Base-by-base conservation (phyloP, 2,329 filamentous ascomycete species). In the Fusarium incarnatum region DNA sequence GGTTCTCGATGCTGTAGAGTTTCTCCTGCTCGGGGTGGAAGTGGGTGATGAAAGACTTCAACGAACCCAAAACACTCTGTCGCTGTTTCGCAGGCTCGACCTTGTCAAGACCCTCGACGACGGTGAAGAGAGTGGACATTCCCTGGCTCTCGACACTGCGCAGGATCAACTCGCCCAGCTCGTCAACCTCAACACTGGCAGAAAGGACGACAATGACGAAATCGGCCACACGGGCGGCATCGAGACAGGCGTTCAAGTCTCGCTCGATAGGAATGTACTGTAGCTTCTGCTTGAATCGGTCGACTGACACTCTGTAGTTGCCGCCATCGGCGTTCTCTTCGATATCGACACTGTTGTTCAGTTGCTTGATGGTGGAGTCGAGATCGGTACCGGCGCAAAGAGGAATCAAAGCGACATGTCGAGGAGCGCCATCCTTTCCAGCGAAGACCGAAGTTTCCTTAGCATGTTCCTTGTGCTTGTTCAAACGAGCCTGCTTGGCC, bases 1-100 rank as follows among this genome's bases (percentile, higher is more conserved):
- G 88, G 67, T 88, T 95, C 77, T 97, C 94, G 58, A 98, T 85
- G 72, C 90, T 96, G 80, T 95, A 93, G 18, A 99, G 86, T 81
- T 96, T 98, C 75, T 98, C 94, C 75, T 96, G 91, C 25, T 93
- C 88, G 0, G 96, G 94, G 79, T 98, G 95, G 83, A 97, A 99
- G 79, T 97, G 95, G 27, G 90, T 94, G 76, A 98, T 94, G 81
- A 92, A 98, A 2, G 94, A 97, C 79, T 94, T 96, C 58, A 99
- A 85, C 3, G 94, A 98, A 49, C 90, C 86, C 50, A 95, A 82
- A 13, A 97, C 89, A 63, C 94, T 91, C 1, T 89, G 85, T 62
- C 91, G 87, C 78, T 91, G 91, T 81, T 98, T 98, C 11, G 89
- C 85, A 1, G 93, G 90, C 72, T 97, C 92, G 41, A 97, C 83